Evolutionary conservation across 179 eudicot genomes (phyloP).

Genomic region (Beta macrorhiza): DNA sequence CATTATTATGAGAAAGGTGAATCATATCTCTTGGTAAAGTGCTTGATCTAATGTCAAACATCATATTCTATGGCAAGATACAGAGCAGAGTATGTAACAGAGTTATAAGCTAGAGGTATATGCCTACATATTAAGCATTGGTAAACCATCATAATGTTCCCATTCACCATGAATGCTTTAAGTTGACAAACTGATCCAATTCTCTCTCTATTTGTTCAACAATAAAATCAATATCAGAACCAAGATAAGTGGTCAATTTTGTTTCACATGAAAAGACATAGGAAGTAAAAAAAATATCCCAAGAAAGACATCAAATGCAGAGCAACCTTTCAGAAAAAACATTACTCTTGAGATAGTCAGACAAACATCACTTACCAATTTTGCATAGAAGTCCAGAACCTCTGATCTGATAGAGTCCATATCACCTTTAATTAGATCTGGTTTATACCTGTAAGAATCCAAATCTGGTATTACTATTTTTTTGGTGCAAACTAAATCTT

Average conservation of each 20-base stretch:
- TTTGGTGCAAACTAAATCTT: neutral
- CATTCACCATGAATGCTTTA: neutral
- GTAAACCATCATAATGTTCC: neutral
- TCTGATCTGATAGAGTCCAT: slow-evolving; percentile 85
- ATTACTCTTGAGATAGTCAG: neutral
- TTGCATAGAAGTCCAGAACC: slow-evolving; percentile 60
- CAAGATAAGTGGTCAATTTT: too few relatives aligned
- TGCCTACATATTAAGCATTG: neutral
- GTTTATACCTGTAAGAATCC: slow-evolving; percentile 62
- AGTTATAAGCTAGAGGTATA: neutral
- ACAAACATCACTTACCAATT: slow-evolving; percentile 42
- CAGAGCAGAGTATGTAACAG: too few relatives aligned
- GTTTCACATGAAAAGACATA: neutral
- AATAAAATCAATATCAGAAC: neutral
- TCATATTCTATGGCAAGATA: neutral
- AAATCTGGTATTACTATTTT: neutral
- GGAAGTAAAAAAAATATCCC: neutral
- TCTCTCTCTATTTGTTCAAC: too few relatives aligned
- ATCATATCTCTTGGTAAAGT: neutral
- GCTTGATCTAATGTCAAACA: neutral
- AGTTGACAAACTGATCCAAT: too few relatives aligned
- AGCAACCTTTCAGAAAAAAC: neutral
- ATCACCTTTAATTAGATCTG: slow-evolving; percentile 86
- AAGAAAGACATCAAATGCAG: neutral
- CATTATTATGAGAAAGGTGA: neutral